Conservation (phyloP, 169 alveolate genomes). For the Cryptosporidium bovis region DNA sequence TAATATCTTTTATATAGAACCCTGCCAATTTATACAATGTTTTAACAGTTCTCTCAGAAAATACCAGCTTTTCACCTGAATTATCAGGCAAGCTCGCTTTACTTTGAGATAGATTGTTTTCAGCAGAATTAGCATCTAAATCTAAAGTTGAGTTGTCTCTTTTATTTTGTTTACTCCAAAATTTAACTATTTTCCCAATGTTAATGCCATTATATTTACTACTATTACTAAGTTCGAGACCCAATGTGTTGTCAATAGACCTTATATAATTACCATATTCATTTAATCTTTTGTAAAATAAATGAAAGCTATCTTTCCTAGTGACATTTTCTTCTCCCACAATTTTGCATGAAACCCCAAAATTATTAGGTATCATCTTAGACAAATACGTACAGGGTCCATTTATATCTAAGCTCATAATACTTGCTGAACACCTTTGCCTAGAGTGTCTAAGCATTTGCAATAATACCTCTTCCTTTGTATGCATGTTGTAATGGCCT, state of each 20-base stretch:
- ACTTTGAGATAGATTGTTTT: no score
- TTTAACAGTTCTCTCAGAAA: conserved; percentile 30
- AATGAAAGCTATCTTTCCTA: not conserved
- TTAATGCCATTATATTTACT: not conserved
- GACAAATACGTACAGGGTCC: conserved; percentile 43
- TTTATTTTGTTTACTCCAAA: not conserved
- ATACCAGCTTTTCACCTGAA: not conserved
- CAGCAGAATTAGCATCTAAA: no score
- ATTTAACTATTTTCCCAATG: not conserved
- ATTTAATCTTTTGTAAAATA: conserved; percentile 13
- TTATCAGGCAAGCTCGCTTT: no score
- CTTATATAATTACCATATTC: conserved; percentile 20
- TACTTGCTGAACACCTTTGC: not conserved
- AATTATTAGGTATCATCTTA: conserved; percentile 7
- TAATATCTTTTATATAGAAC: conserved; percentile 32
- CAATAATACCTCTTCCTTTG: conserved; percentile 46
- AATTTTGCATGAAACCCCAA: not conserved
- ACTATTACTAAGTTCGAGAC: not conserved
- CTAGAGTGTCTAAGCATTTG: conserved; percentile 54
- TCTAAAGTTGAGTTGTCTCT: not conserved
- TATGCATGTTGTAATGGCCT: conserved; percentile 68
- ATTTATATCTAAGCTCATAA: conserved; percentile 24
- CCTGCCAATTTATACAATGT: conserved; percentile 36
- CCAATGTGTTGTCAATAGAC: conserved; percentile 19
- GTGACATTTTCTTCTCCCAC: conserved; percentile 14